Evolutionary conservation across 306 rosid species (phyloP).

Genomic region (Sicyos edulis): DNA sequence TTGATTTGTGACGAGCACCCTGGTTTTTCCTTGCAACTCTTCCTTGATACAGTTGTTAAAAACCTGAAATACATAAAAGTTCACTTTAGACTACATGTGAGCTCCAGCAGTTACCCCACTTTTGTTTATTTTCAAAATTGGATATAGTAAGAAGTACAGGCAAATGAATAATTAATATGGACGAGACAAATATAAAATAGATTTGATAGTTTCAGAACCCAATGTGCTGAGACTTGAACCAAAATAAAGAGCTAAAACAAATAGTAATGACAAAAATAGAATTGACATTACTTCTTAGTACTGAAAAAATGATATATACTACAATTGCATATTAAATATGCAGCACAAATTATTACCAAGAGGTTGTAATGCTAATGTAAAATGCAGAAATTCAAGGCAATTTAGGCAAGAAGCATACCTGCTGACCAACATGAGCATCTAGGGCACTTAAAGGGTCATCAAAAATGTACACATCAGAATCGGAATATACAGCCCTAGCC

Average conservation of each 20-base stretch:
- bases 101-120: conserved; percentile 7
- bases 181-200: background rate
- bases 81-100: background rate
- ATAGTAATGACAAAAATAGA: background rate
- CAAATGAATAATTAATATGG: background rate
- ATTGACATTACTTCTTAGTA: background rate
- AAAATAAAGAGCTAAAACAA: background rate
- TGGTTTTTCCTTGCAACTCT: conserved; percentile 67
- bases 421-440: conserved; percentile 74
- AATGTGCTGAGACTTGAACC: conserved; percentile 10
- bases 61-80: conserved; percentile 39
- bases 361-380: background rate
- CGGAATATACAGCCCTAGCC: conserved; percentile 85
- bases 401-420: conserved; percentile 44
- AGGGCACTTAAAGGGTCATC: conserved; percentile 96
- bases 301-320: background rate
- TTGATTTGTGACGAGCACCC: conserved; percentile 91
- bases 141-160: background rate
- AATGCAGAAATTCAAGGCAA: conserved; percentile 15
- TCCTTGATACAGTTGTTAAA: conserved; percentile 77
- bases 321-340: background rate
- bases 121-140: background rate
- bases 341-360: background rate
- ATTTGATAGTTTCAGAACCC: conserved; percentile 11
- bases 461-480: conserved; percentile 72